A percentile compares a stretch with the other conserved stretches of the same genome.
phyloP scores from a whole-genome alignment of 2,329 filamentous ascomycete species.

The Elsinoe australis region DNA sequence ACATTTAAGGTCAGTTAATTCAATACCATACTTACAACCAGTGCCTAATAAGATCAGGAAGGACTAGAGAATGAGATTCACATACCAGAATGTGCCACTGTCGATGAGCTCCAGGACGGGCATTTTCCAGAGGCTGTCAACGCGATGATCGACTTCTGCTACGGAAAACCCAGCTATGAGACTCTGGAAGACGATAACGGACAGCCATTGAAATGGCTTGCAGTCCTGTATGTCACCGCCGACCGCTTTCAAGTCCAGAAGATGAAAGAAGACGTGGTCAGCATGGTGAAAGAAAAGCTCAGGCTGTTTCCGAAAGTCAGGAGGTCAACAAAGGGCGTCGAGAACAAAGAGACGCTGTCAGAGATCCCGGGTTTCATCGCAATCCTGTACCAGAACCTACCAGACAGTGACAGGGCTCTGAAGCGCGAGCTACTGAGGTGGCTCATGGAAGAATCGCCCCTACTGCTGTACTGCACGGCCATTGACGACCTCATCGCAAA shows the following conservation, averaged over 20 bases:
- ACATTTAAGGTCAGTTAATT: background rate
- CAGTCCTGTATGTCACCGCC: background rate
- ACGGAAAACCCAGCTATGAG: background rate
- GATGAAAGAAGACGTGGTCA: background rate
- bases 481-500: no score
- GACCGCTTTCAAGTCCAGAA: background rate
- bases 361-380: no score
- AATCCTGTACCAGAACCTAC: no score
- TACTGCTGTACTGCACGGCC: no score
- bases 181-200: background rate
- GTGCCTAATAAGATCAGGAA: slow-evolving; percentile 15
- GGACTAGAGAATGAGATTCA: background rate
- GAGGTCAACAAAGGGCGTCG: background rate
- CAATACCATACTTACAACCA: background rate
- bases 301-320: background rate
- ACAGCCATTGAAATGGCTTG: background rate
- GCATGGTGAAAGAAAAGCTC: background rate
- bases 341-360: no score
- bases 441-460: no score
- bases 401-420: no score
- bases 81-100: background rate
- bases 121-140: slow-evolving; percentile 5
- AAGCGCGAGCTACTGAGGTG: no score
- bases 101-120: background rate
- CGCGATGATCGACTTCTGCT: slow-evolving; percentile 9